A percentile compares a stretch with the other conserved stretches of the same genome.
Evolutionary conservation across 306 rosid species (phyloP).

Genomic region (Lablab purpureus): DNA sequence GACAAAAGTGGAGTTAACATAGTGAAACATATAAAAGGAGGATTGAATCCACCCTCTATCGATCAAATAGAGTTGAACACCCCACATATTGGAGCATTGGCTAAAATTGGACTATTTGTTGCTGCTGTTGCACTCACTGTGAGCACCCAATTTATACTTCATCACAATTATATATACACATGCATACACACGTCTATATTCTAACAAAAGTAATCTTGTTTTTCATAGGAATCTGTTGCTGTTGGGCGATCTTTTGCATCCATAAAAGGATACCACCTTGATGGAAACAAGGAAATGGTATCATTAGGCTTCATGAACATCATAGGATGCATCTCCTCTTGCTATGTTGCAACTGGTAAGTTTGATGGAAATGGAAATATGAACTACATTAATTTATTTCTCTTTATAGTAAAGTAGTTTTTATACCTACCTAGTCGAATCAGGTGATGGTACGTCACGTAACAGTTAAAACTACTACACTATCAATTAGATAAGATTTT

Average conservation of each 20-base stretch:
- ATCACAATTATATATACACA: not conserved
- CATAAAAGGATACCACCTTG: conserved; percentile 2
- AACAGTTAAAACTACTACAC: not conserved
- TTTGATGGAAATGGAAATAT: not conserved
- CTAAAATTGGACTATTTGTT: conserved; percentile 59
- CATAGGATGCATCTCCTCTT: conserved; percentile 69
- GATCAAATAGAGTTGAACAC: not conserved
- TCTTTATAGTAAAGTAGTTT: not conserved
- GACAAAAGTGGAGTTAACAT: conserved; percentile 5
- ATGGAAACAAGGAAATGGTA: conserved; percentile 13
- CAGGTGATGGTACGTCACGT: not conserved
- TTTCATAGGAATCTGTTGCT: not conserved
- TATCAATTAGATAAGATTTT: conserved; percentile 18
- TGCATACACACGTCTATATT: too few species aligned
- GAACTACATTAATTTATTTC: not conserved
- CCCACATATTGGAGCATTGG: conserved; percentile 56
- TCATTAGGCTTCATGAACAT: conserved; percentile 23
- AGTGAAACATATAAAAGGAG: conserved; percentile 4
- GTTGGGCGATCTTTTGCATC: conserved; percentile 7
- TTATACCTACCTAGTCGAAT: not conserved
- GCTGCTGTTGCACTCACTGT: conserved; percentile 75
- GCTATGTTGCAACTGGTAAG: conserved; percentile 75
- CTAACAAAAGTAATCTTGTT: not conserved
- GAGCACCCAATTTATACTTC: not conserved
- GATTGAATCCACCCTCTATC: not conserved